Conservation (phyloP, 306 rosid genomes). For the Citrullus amarus region DNA sequence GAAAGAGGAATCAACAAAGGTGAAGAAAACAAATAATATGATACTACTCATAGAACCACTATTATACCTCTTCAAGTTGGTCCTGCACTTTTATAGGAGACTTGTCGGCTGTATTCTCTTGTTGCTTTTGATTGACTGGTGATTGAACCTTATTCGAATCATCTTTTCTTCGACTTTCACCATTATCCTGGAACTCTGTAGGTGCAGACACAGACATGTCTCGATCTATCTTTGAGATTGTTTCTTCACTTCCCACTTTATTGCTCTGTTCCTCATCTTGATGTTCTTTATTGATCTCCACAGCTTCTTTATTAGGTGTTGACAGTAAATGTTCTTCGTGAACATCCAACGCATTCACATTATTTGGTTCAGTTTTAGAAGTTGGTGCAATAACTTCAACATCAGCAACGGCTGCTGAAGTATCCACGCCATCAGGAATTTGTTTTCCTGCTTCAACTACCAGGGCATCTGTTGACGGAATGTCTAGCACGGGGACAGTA, state of each 20-base stretch:
- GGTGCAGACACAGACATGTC: constrained; percentile 35
- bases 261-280: constrained; percentile 26
- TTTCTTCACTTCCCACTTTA: constrained; percentile 28
- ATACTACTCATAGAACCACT: constrained; percentile 4
- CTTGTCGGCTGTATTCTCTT: constrained; percentile 38
- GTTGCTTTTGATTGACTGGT: constrained; percentile 26
- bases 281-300: constrained; percentile 28
- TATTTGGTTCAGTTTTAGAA: constrained; percentile 31
- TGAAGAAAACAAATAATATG: background rate
- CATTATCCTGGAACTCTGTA: constrained; percentile 22
- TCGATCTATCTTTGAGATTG: constrained; percentile 22
- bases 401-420: constrained; percentile 19
- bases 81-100: constrained; percentile 52
- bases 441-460: constrained; percentile 32
- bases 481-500: constrained; percentile 19
- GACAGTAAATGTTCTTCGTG: constrained; percentile 28
- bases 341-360: constrained; percentile 31
- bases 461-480: constrained; percentile 21
- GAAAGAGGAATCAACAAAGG: background rate
- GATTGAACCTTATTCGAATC: constrained; percentile 32
- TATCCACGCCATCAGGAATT: constrained; percentile 25
- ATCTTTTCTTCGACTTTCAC: constrained; percentile 26
- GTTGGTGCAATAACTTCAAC: constrained; percentile 27
- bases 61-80: constrained; percentile 84
- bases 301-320: constrained; percentile 22